A percentile compares a stretch with the other conserved stretches of the same genome.
These are phyloP conservation scores for Podila clonocystis DNA, from an alignment of 192 early-diverging fungal genomes.

Conservation along the genomic window DNA sequence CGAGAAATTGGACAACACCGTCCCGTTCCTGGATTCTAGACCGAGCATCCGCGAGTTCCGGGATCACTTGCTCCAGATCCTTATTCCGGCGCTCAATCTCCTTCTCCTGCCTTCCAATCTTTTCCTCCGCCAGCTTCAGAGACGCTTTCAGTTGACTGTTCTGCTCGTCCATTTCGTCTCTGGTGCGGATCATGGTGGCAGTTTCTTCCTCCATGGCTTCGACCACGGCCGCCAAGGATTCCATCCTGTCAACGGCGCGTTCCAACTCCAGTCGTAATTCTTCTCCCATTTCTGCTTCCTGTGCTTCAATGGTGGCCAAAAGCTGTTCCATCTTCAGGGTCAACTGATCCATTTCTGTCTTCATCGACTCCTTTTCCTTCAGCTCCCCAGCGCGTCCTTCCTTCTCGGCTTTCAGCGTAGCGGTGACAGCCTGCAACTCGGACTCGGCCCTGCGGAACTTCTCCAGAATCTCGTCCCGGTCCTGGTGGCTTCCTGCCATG, in stretches of 20 bases:
- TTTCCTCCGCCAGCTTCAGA: background rate
- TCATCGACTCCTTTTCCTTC: background rate
- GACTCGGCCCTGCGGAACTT: background rate
- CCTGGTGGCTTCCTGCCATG: background rate
- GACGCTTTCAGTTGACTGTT: background rate
- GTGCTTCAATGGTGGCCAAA: background rate
- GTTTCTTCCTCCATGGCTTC: background rate
- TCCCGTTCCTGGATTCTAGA: slow-evolving; percentile 11
- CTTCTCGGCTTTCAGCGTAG: background rate
- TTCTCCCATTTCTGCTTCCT: background rate
- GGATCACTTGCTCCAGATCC: slow-evolving; percentile 9
- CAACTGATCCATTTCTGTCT: background rate
- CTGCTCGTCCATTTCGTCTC: background rate
- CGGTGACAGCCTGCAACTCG: background rate
- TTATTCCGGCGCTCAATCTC: slow-evolving; percentile 4
- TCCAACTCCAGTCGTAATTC: background rate
- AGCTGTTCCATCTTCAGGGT: background rate
- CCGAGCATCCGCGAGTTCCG: slow-evolving; percentile 7
- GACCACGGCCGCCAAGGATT: slow-evolving; percentile 9
- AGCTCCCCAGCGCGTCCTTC: background rate
- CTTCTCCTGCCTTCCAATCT: slow-evolving; percentile 4
- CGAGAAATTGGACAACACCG: background rate
- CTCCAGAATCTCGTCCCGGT: background rate
- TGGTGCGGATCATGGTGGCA: background rate
- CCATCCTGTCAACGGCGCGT: background rate